These are phyloP conservation scores for Erigeron canadensis DNA, from an alignment of 129 eudicot genomes.

Conservation along the genomic window DNA sequence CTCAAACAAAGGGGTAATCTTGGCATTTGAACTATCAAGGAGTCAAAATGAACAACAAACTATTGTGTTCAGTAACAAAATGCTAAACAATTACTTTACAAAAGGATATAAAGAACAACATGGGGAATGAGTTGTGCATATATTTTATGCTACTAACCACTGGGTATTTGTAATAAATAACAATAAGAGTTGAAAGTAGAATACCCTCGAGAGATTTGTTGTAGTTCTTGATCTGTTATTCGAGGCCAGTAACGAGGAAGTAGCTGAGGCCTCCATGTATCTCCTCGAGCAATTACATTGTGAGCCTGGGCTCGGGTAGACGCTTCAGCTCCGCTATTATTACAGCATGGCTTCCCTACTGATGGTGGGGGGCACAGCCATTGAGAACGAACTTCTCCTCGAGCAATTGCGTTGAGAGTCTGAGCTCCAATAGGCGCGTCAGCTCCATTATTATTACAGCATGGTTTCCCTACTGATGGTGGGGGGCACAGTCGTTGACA, in stretches of 20 bases:
- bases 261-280: conserved; percentile 42
- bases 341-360: conserved; percentile 35
- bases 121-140: not conserved
- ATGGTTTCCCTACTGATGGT: conserved; percentile 30
- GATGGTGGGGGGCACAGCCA: not conserved
- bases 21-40: conserved; percentile 54
- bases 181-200: conserved; percentile 30
- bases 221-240: conserved; percentile 66
- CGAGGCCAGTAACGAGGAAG: conserved; percentile 54
- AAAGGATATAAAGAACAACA: not conserved
- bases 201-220: conserved; percentile 66
- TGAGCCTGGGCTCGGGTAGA: conserved; percentile 44
- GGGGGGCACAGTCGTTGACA: too few relatives aligned
- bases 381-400: conserved; percentile 30
- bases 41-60: conserved; percentile 40
- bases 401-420: conserved; percentile 36
- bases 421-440: conserved; percentile 48
- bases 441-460: conserved; percentile 33
- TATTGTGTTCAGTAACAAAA: conserved; percentile 16
- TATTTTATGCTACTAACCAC: conserved; percentile 19
- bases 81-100: not conserved
- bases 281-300: conserved; percentile 41
- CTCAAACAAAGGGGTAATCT: conserved; percentile 79
- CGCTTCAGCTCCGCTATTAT: conserved; percentile 37
- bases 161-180: not conserved